Base-by-base conservation (phyloP, 371 early-diverging fungal genomes). In the Parasitella parasitica region DNA sequence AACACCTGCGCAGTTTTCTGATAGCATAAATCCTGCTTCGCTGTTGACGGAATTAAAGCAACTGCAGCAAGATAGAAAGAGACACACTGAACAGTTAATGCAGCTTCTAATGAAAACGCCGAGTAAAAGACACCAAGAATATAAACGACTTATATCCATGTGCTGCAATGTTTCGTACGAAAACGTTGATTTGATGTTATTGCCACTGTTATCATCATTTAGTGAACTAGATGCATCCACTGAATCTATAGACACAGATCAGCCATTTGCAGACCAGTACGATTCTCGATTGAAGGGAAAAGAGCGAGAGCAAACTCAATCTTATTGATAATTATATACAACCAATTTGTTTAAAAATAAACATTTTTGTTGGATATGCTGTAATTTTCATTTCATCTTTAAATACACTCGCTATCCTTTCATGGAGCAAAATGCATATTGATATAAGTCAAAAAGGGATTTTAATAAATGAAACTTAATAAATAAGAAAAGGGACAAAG, bases 101-200 rank as follows among this genome's bases (percentile, higher is more conserved):
- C 24, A 53, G 4, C 39, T 76, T 3, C 50, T 60, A 48, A 41
- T 70, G 9, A 64, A 69, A 22, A 64, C 66, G 20, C 77, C 81
- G 0, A 66, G 65, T 24, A 69, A 71, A 38, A 58, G 69, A 16
- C 76, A 76, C 57, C 78, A 77, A 61, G 75, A 81, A 22, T 81
- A 81, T 52, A 81, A 78, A 30, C 73, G 78, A 9, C 39, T 81
- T 15, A 81, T 81, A 32, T 74, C 77, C 24, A 72, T 76, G 66
- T 81, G 78, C 18, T 81, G 81, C 48, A 76, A 73, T 35, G 78
- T 81, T 5, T 66, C 72, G 4, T 77, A 78, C 54, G 78, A 81
- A 50, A 74, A 75, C 60, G 81, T 81, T 3, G 81, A 81, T 59
- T 35, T 69, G 51, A 72, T 81, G 75, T 41, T 81, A 16, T 60